Evolutionary conservation across 2,329 filamentous ascomycete species (phyloP), one percentile per base, ranked within the genome.

Genomic region (Amylocarpus encephaloides): DNA sequence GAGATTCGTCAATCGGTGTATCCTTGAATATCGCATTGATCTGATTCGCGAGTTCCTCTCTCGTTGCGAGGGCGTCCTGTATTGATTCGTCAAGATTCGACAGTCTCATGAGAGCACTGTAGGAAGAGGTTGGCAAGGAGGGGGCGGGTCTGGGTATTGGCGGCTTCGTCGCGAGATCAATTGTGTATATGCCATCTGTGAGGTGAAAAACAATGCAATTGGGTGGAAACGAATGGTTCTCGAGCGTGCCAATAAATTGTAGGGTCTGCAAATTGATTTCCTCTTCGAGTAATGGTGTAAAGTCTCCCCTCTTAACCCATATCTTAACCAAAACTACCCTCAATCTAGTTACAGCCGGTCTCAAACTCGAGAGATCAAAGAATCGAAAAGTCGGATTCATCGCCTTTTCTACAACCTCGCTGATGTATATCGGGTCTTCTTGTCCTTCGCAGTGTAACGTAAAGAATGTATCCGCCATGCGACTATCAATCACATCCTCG

Each of bases 331-430:
- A 82, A 18, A 94, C 63, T 13, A 73, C 71, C 45, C 86, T 79
- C 3, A 77, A 71, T 50, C 90, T 79, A 7, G 86, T 85, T 18
- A 90, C 74, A 2, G 70, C 65, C 0, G 86, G 78, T 0, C 78
- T 80, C 55, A 77, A 81, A 5, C 74, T 69, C 19, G 78, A 77
- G 5, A 95, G 76, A 54, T 94, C 85, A 65, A 96, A 94, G 65
- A 87, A 85, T 39, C 81, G 82, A 66, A 95, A 97, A 61, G 86
- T 89, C 56, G 93, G 93, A 66, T 96, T 96, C 77, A 89, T 90
- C n/a, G 87, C 83, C 62, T 82, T 82, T 59, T 86, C 79, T 26
- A 83, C 79, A 18, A 86, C 75, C 69, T 97, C 92, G 63, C 90
- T 95, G 61, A 95, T 80, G 66, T 96, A 96, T n/a, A 96, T 71